phyloP scores from a whole-genome alignment of 495 filamentous ascomycete species.

The Rhypophila decipiens region DNA sequence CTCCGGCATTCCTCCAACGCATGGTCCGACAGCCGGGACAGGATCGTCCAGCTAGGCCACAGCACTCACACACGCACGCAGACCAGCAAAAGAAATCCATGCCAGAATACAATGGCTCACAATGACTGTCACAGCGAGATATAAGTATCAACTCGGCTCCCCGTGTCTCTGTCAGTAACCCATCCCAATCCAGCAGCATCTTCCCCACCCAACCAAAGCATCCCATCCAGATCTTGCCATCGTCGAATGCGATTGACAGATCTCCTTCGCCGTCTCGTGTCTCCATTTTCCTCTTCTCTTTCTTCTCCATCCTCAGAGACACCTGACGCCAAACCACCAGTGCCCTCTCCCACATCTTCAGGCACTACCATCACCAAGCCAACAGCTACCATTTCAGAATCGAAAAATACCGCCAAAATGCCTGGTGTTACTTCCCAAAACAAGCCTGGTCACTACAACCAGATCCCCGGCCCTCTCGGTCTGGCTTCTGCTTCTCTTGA shows the following conservation, averaged over 20 bases:
- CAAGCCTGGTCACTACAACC: constrained; percentile 31
- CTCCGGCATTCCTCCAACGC: constrained; percentile 46
- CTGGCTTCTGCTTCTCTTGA: constrained; percentile 41
- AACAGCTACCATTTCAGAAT: background rate
- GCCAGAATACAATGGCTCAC: too few relatives aligned
- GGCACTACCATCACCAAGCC: constrained; percentile 10
- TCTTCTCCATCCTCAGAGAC: constrained; percentile 14
- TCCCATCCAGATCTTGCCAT: background rate
- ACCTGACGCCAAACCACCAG: constrained; percentile 10
- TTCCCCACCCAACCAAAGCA: background rate
- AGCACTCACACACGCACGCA: background rate
- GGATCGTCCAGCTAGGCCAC: constrained; percentile 1
- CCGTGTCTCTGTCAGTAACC: background rate
- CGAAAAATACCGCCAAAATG: constrained; percentile 25
- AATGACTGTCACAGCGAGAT: constrained; percentile 5
- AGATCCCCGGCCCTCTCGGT: constrained; percentile 44
- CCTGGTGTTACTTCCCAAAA: constrained; percentile 24
- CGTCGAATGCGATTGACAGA: constrained; percentile 17
- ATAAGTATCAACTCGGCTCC: background rate
- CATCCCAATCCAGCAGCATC: background rate
- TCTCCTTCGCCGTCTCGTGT: constrained; percentile 21
- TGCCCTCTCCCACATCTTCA: constrained; percentile 9
- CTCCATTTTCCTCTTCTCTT: constrained; percentile 19
- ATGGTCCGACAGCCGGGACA: constrained; percentile 31
- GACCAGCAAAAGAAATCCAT: too few relatives aligned